phyloP scores from a whole-genome alignment of 805 yeast genomes.

The Hanseniaspora vineae region DNA sequence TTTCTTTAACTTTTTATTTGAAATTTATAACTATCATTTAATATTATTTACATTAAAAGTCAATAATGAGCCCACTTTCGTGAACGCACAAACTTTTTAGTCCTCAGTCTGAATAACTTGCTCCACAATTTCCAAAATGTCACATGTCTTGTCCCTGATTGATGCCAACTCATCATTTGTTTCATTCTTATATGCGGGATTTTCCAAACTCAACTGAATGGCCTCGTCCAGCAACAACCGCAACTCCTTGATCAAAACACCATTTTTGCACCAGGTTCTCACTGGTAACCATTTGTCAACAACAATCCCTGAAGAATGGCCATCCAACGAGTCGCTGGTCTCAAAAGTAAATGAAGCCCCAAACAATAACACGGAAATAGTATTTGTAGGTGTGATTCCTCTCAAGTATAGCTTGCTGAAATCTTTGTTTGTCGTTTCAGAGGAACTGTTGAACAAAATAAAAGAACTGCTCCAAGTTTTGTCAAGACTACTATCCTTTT shows the following conservation, averaged over 20 bases:
- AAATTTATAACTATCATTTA: neutral
- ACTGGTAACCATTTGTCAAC: constrained; percentile 85
- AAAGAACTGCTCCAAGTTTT: constrained; percentile 40
- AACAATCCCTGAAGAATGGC: constrained; percentile 68
- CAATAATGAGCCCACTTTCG: neutral
- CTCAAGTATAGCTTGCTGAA: constrained; percentile 55
- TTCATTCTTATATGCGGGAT: constrained; percentile 26
- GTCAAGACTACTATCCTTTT: constrained; percentile 15
- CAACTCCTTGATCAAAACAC: constrained; percentile 65
- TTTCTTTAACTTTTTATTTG: too few relatives aligned
- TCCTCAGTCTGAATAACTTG: constrained; percentile 18
- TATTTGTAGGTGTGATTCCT: constrained; percentile 69
- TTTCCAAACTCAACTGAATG: constrained; percentile 46
- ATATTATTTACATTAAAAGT: neutral
- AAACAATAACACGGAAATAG: constrained; percentile 61
- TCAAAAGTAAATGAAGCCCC: constrained; percentile 48
- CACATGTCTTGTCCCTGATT: constrained; percentile 19
- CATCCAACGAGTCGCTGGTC: constrained; percentile 38
- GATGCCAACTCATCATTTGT: constrained; percentile 2
- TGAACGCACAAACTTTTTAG: neutral
- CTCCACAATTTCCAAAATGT: constrained; percentile 30
- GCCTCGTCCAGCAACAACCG: constrained; percentile 54
- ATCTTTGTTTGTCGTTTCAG: constrained; percentile 26
- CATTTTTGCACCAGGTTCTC: constrained; percentile 89
- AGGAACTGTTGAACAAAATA: constrained; percentile 45